Evolutionary conservation across 1,284 basidiomycete species (phyloP), one percentile per base, ranked within the genome.

Genomic region (Trichosporon sp.): DNA sequence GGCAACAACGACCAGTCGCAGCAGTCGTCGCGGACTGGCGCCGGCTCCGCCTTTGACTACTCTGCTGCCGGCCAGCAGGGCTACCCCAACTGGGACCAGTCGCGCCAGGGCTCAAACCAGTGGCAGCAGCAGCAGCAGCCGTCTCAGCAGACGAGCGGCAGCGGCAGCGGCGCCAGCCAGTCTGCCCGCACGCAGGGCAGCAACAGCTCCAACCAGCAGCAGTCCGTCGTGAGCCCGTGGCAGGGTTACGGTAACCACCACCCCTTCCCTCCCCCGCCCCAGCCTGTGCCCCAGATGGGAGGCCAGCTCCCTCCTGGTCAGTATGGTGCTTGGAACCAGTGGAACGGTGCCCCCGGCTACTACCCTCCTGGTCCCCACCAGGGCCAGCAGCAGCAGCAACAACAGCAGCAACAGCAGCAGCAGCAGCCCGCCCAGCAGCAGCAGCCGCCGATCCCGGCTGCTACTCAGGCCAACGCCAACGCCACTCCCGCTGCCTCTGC

Each of bases 251-350:
- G 68, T 25, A 63, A 64, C 23, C 75, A 76, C 68, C 74, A 75
- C 34, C 71, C 73, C 7, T 73, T 77, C 72, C 68, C 73, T 44
- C 77, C 75, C 8, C 75, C 72, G 11, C 72, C 74, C 18, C 75
- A 78, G 64, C 74, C 74, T 5, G 72, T 78, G 34, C 69, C 68
- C 15, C 72, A 73, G 29, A 70, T 72, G 71, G 69, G 71, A 47
- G 68, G 68, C 44, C 74, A 74, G 38, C 35, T 71, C 3, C 71
- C 74, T 44, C 73, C 69, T 1, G 67, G 66, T 15, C 74, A 75
- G 65, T 75, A 77, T 35, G 71, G 70, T 31, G 72, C 69, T 58
- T 77, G 76, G 69, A 74, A 73, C 68, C 74, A 75, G 42, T 70
- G 72, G 74, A 65, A 66, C 62, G 65, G 66, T n/a, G 56, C 56